phyloP scores from a whole-genome alignment of 2,329 filamentous ascomycete genomes.

The Aspergillus sp. region DNA sequence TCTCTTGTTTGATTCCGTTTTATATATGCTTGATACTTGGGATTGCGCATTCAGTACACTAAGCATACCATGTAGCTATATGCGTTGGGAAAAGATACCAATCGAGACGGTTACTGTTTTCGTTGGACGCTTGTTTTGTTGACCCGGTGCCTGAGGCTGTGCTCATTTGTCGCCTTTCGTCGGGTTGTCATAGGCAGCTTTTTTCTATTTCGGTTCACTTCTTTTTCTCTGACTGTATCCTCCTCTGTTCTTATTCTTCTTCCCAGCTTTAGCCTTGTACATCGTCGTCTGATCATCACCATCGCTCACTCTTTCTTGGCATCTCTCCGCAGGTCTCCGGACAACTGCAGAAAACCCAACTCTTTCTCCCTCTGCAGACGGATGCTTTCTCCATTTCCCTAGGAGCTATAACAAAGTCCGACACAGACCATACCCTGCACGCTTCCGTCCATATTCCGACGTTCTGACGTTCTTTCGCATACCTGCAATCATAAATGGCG shows the following conservation, averaged over 20 bases:
- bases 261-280: too few species aligned
- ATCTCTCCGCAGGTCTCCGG: constrained; percentile 3
- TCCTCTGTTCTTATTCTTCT: too few species aligned
- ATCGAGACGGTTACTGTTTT: constrained; percentile 5
- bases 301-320: constrained; percentile 3
- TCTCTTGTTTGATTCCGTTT: constrained; percentile 4
- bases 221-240: constrained; percentile 8
- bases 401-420: too few species aligned
- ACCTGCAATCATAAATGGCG: constrained; percentile 13
- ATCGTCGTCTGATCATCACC: neutral
- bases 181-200: constrained; percentile 10
- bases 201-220: constrained; percentile 2
- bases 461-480: neutral
- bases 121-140: neutral
- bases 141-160: neutral
- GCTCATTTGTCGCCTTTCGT: neutral
- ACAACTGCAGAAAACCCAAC: too few species aligned
- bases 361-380: too few species aligned
- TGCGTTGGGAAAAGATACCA: constrained; percentile 16
- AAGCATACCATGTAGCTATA: constrained; percentile 13
- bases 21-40: constrained; percentile 3
- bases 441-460: neutral
- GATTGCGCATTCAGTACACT: constrained; percentile 5
- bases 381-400: neutral
- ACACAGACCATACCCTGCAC: too few species aligned